Base-by-base conservation (phyloP, 306 rosid species). In the Betula pendula region DNA sequence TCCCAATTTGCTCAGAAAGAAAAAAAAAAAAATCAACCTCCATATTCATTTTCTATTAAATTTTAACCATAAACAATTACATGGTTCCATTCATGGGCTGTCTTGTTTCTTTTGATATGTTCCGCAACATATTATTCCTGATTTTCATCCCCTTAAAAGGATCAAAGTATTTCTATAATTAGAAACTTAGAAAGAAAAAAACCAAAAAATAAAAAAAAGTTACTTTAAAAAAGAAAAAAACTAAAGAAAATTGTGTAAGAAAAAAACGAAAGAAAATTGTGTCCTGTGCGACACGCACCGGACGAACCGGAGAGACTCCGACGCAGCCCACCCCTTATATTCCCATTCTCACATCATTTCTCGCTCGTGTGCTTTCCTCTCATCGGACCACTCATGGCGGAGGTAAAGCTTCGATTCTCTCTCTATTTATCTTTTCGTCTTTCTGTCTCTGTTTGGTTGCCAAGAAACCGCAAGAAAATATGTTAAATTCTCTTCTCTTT, bases 301-400 rank as follows among this genome's bases (percentile, higher is more conserved):
- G 45, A n/a, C 48, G 47, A 66, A 66, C 47, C 48, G 70, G 27
- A n/a, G 70, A 9, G 70, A 66, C 13, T 11, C 52, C 63, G 16
- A 56, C 1, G 33, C 13, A 11, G 16, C 49, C 5, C 51, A 8
- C 9, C 63, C 49, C 2, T 25, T 33, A 25, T 17, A 66, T 19
- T 66, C 1, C 58, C 62, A 49, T 8, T n/a, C 15, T 69, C 55
- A 0, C 12, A 15, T 22, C 2, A 0, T 71, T 19, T 49, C 35
- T 66, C 31, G 24, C 8, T 45, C 52, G 20, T 9, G 42, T 45
- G 20, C 11, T 50, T 52, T 75, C 45, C 74, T 17, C 49, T 77
- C 77, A 69, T 81, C 82, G 73, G 70, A 67, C 79, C 81, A 77
- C 51, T 77, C 83, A 89, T 89, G 93, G 93, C 91, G 68, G 91